A percentile compares a stretch with the other conserved stretches of the same genome.
Conservation (phyloP, 305 asterid species). For the Fraxinus sp. region DNA sequence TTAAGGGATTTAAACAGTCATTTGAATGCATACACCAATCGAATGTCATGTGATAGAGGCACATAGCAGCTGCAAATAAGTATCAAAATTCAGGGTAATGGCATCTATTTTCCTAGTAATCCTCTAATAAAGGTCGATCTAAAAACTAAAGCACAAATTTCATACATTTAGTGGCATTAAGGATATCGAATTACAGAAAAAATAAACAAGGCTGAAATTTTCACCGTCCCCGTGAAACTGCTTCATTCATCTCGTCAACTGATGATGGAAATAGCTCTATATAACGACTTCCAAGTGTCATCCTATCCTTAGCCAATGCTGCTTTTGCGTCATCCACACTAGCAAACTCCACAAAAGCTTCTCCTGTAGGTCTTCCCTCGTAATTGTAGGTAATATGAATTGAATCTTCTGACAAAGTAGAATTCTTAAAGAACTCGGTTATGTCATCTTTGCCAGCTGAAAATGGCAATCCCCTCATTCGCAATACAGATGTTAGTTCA, state of each 20-base stretch:
- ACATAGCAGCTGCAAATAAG: not conserved
- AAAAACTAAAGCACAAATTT: slow-evolving; percentile 7
- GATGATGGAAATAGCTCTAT: slow-evolving; percentile 83
- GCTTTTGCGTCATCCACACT: slow-evolving; percentile 71
- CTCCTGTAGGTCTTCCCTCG: slow-evolving; percentile 86
- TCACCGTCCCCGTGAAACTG: slow-evolving; percentile 70
- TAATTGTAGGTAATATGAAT: slow-evolving; percentile 52
- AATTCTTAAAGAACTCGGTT: slow-evolving; percentile 70
- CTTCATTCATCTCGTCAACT: slow-evolving; percentile 57
- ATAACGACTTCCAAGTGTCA: slow-evolving; percentile 91
- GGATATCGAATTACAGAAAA: not conserved
- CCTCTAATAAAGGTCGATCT: not conserved
- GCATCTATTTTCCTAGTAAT: not conserved
- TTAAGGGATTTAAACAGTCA: not conserved
- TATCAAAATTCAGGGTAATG: not conserved
- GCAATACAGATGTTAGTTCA: slow-evolving; percentile 59
- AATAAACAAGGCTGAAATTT: slow-evolving; percentile 4
- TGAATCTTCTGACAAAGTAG: slow-evolving; percentile 57
- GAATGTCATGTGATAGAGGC: not conserved
- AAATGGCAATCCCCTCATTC: slow-evolving; percentile 94
- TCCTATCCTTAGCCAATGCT: slow-evolving; percentile 81
- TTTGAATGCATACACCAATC: not conserved
- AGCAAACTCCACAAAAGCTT: slow-evolving; percentile 85
- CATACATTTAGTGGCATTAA: slow-evolving; percentile 2
- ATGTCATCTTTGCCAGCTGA: slow-evolving; percentile 90